Base-by-base conservation (phyloP, 805 yeast genomes). In the Lachancea quebecensis region DNA sequence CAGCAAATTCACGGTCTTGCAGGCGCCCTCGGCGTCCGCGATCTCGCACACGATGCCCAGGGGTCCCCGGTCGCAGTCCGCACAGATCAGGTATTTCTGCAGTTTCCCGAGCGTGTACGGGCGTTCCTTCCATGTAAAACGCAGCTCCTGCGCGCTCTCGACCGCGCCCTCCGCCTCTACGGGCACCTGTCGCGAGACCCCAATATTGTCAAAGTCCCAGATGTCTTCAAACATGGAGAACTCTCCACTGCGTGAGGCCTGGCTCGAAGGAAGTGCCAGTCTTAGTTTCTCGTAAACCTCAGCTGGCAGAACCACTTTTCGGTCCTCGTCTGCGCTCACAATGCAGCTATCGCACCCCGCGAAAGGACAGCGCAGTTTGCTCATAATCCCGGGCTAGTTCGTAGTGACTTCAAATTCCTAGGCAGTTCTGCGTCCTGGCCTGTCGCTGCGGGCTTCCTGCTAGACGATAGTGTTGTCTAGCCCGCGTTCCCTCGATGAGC, bases 121-220 rank as follows among this genome's bases (percentile, higher is more conserved):
- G 11, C 58, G 45, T 27, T 37, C 32, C 39, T 46, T 46, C 41
- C 35, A 31, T 17, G 17, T 25, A n/a, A 30, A 46, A 48, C 39
- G 41, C 52, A 47, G 9, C 49, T 52, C 42, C 9, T 12, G 16
- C 11, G 30, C 25, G 12, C 12, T 16, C 30, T 15, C 10, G 14
- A 8, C 39, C 28, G 25, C 21, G 8, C 17, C 17, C 10, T 21
- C n/a, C 14, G 27, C 7, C 15, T 27, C 39, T 6, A 29, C 39
- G 16, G 62, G 64, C 4, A 55, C 50, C 39, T 59, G 59, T 46
- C 72, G 72, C 1, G 89, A 82, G 2, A 85, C 91, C 1, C 88
- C 90, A 38, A 85, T 75, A 55, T 85, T 85, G 50, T 85, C 90
- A 54, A 85, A 85, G 50, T 78, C 85, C 93, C 93, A 85, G 43